These are phyloP conservation scores for Dendrobium nobile DNA, from an alignment of 106 monocot genomes.

Conservation along the genomic window DNA sequence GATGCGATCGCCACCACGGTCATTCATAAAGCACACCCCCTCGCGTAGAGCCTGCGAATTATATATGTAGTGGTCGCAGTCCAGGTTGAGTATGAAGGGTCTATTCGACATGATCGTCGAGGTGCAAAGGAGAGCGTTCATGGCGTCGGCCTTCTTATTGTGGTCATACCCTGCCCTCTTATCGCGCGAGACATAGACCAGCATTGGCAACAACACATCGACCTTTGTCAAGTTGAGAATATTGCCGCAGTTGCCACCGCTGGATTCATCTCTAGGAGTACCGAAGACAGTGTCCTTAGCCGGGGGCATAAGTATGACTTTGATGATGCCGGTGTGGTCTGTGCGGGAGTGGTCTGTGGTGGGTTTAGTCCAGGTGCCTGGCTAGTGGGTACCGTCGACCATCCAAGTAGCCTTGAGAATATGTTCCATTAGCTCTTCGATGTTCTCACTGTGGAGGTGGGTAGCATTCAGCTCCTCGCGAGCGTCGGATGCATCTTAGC, in stretches of 20 bases:
- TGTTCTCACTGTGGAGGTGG: slow-evolving; percentile 25
- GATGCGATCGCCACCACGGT: slow-evolving; percentile 55
- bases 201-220: slow-evolving; percentile 14
- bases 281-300: slow-evolving; percentile 16
- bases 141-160: slow-evolving; percentile 34
- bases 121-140: slow-evolving; percentile 31
- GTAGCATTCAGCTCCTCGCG: slow-evolving; percentile 27
- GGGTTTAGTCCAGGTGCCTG: slow-evolving; percentile 31
- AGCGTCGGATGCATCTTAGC: slow-evolving; percentile 51
- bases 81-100: slow-evolving; percentile 20
- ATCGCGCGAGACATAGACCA: slow-evolving; percentile 30
- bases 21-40: slow-evolving; percentile 48
- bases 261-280: neutral
- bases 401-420: slow-evolving; percentile 58
- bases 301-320: slow-evolving; percentile 35
- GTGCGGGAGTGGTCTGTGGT: slow-evolving; percentile 35
- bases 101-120: slow-evolving; percentile 33
- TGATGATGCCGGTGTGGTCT: slow-evolving; percentile 50
- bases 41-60: slow-evolving; percentile 14
- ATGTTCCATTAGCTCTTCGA: slow-evolving; percentile 25
- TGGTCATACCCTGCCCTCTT: slow-evolving; percentile 26
- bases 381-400: slow-evolving; percentile 31
- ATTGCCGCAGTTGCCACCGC: neutral
- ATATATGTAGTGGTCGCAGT: slow-evolving; percentile 16
- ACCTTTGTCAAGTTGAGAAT: slow-evolving; percentile 10